Percentiles rank a stretch among this genome's conserved stretches.
These are phyloP conservation scores for Chamaecrista fasciculata DNA, from an alignment of 306 rosid genomes.

Conservation along the genomic window DNA sequence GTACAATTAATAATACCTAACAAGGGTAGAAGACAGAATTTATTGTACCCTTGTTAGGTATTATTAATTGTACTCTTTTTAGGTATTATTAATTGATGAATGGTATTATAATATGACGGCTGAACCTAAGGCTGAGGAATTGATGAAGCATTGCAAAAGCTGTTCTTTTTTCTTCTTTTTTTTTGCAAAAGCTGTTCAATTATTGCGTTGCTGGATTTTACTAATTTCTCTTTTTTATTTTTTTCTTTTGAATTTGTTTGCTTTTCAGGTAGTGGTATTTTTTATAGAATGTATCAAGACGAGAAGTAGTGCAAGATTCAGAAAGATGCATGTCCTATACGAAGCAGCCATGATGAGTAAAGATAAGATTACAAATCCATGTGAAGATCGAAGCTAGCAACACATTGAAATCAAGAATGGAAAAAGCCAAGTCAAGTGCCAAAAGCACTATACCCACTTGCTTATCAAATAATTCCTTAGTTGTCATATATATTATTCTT, in stretches of 20 bases:
- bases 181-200: too few species aligned
- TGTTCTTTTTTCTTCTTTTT: too few species aligned
- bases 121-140: too few species aligned
- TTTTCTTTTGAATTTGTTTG: neutral
- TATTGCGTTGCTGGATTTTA: conserved; percentile 1
- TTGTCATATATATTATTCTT: neutral
- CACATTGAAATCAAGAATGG: too few species aligned
- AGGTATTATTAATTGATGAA: too few species aligned
- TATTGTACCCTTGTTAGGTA: too few species aligned
- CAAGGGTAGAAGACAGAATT: too few species aligned
- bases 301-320: conserved; percentile 37
- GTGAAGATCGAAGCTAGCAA: neutral
- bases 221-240: neutral
- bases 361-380: neutral
- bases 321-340: conserved; percentile 19
- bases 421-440: neutral
- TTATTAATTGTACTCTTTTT: too few species aligned
- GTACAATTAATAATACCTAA: too few species aligned
- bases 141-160: too few species aligned
- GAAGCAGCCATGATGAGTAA: neutral
- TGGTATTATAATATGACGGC: too few species aligned
- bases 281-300: conserved; percentile 40
- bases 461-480: neutral
- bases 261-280: neutral
- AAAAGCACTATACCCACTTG: neutral